A percentile compares a stretch with the other conserved stretches of the same genome.
Conservation (phyloP, 129 eudicot species). For the Calendula officinalis region DNA sequence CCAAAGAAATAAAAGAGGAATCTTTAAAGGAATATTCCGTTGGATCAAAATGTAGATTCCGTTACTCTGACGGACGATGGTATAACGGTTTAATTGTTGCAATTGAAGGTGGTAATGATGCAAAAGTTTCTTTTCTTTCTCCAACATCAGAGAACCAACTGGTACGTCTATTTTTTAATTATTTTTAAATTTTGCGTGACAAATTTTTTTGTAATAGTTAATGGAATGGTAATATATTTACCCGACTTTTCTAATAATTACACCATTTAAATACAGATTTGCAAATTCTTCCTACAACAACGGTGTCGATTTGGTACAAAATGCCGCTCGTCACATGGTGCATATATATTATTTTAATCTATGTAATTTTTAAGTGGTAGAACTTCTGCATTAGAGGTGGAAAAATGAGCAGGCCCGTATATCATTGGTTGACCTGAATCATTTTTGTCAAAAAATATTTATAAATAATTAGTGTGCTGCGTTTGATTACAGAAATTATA, state of each 20-base stretch:
- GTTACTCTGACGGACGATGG: conserved; percentile 91
- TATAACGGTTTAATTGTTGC: conserved; percentile 70
- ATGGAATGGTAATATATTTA: conserved; percentile 19
- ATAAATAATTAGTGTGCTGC: background rate
- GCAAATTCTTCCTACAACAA: conserved; percentile 98
- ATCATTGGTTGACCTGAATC: background rate
- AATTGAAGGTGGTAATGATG: conserved; percentile 54
- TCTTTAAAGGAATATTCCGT: conserved; percentile 51
- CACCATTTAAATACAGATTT: conserved; percentile 91
- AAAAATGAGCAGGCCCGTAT: conserved; percentile 4
- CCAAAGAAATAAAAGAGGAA: conserved; percentile 46
- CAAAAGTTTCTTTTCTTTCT: conserved; percentile 73
- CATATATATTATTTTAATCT: conserved; percentile 25
- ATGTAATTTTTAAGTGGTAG: conserved; percentile 10
- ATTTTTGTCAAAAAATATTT: background rate
- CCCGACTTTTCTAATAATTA: conserved; percentile 47
- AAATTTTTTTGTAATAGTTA: background rate
- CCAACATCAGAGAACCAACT: conserved; percentile 85
- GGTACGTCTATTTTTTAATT: conserved; percentile 46
- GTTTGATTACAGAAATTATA: background rate
- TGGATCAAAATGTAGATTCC: conserved; percentile 96
- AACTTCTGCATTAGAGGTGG: conserved; percentile 7
- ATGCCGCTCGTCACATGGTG: conserved; percentile 98
- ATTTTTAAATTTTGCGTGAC: background rate
- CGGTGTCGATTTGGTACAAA: conserved; percentile 97